Evolutionary conservation across 345 rosid genomes (phyloP).

Genomic region (Syzygium jambos): DNA sequence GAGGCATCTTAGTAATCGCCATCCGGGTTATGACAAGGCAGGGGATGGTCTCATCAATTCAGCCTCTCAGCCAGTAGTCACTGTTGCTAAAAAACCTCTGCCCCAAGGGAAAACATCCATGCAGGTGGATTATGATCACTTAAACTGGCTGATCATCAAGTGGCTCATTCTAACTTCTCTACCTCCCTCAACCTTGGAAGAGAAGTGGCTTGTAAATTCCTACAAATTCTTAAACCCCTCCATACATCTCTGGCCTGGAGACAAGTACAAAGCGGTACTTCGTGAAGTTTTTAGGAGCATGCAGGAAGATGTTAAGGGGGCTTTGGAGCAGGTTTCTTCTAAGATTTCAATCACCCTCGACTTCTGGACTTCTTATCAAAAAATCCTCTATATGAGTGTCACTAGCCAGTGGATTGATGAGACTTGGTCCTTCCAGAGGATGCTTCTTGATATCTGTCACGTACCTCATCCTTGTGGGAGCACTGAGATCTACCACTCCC

Average conservation of each 20-base stretch:
- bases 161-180: conserved; percentile 79
- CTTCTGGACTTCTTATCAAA: conserved; percentile 80
- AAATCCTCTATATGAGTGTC: conserved; percentile 70
- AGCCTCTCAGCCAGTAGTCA: conserved; percentile 28
- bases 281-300: conserved; percentile 84
- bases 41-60: conserved; percentile 39
- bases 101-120: conserved; percentile 31
- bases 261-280: conserved; percentile 52
- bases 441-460: conserved; percentile 72
- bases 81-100: conserved; percentile 44
- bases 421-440: conserved; percentile 56
- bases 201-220: conserved; percentile 74
- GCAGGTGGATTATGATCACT: conserved; percentile 79
- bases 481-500: conserved; percentile 54
- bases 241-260: conserved; percentile 67
- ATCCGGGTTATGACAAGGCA: conserved; percentile 84
- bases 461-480: conserved; percentile 69
- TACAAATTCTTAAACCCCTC: conserved; percentile 76
- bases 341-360: conserved; percentile 65
- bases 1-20: conserved; percentile 83
- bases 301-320: conserved; percentile 66
- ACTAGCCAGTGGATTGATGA: conserved; percentile 89
- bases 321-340: conserved; percentile 64
- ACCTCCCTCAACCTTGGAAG: conserved; percentile 77
- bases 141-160: conserved; percentile 85